Base-by-base conservation (phyloP, 1,284 basidiomycete species). In the Volvariella volvacea region DNA sequence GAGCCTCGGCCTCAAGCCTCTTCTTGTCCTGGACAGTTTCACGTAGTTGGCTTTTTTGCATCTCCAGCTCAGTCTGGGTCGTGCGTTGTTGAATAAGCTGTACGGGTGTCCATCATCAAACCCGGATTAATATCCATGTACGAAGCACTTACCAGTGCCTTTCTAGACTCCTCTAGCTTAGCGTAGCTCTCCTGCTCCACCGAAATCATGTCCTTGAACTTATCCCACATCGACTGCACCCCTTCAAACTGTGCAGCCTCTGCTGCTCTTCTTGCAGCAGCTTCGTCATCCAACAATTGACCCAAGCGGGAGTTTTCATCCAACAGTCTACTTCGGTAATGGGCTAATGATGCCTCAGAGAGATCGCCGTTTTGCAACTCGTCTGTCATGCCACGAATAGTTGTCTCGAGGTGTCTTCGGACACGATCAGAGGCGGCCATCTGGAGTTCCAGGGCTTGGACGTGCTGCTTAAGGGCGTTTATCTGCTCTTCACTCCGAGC, bases 21-120 rank as follows among this genome's bases (percentile, higher is more conserved):
- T 78, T 78, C 66, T 76, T 83, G 9, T 70, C 55, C 28, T 76
- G 67, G 20, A 66, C 60, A 8, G 79, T 60, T 47, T 86, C 83
- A 36, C 78, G 73, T 38, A 80, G 63, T 56, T 83, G 81, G 42
- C 68, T 70, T 21, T 76, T 74, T 42, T 78, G 73, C 3, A 73
- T 68, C 47, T 88, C 83, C 8, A 85, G 59, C 50, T 88, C 85
- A 4, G 68, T 67, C 48, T 82, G 78, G 21, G 74, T 63, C 4
- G 74, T 73, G n/a, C 78, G 73, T 56, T 87, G 82, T 56, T 85
- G 83, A 14, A 80, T 72, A 31, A 83, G 59, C 82, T 87, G 52
- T 33, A 44, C 19, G 33, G 28, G 28, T n/a, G n/a, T n/a, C n/a
- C n/a, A n/a, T n/a, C n/a, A n/a, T n/a, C n/a, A n/a, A n/a, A n/a